Base-by-base conservation (phyloP, 1,139 yeast genomes). In the Candida dubliniensis region DNA sequence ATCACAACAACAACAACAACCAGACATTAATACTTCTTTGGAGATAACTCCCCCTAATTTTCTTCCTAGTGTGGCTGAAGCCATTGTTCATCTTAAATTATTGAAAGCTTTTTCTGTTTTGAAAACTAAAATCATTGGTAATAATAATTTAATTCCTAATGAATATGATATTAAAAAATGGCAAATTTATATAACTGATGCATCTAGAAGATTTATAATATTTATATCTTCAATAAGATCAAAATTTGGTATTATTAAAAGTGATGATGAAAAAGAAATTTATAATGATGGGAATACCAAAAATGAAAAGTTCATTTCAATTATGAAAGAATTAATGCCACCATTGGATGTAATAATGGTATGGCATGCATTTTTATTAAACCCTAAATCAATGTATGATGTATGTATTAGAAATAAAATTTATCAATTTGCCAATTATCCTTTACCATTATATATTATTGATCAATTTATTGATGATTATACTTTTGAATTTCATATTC, bases 311-410 rank as follows among this genome's bases (percentile, higher is more conserved):
- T 38, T 41, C 18, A 29, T 38, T 2, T 8, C 25, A 11, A 34
- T 15, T 1, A 36, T 43, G 43, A 29, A 36, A 6, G 11, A 12
- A 14, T 8, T 44, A n/a, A 38, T 44, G 31, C 72, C 73, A 1
- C 71, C 72, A 2, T 48, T 68, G 37, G 75, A 70, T 46, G 63
- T 71, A 4, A 42, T 69, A 8, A 59, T 70, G 66, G 69, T 70
- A 1, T 71, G 76, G 76, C 75, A 71, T 50, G 49, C 58, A 30
- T 58, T 57, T 34, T 36, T 50, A 14, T 42, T 53, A 34, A 47
- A 54, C 40, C 53, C 60, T 2, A 50, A 53, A 29, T 49, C 63
- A 0, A 62, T 54, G 41, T 60, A 65, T 44, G 71, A 67, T 38
- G 61, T 59, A 27, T 58, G 62, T 30, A 44, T 54, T 10, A 58